Evolutionary conservation across 2,329 filamentous ascomycete species (phyloP).

Genomic region (Hymenoscyphus occultus): DNA sequence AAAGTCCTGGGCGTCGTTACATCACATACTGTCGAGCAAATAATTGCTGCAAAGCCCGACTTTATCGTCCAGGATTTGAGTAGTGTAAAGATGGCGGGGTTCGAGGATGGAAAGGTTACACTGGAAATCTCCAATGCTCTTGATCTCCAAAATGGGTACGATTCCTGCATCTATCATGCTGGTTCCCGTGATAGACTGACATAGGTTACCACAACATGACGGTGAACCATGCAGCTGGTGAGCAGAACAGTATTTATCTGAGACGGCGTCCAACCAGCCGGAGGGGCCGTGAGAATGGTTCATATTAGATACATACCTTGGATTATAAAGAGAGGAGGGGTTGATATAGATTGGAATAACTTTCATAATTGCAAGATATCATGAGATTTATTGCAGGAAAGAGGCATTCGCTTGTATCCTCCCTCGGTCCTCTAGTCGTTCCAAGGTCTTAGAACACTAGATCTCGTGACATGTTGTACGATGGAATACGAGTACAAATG

Average conservation of each 20-base stretch:
- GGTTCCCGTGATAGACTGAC: neutral
- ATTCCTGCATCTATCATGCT: neutral
- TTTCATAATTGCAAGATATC: neutral
- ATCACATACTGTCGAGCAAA: slow-evolving; percentile 58
- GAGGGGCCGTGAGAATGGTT: neutral
- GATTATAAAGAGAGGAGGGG: neutral
- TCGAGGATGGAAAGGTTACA: slow-evolving; percentile 40
- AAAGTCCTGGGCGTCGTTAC: slow-evolving; percentile 65
- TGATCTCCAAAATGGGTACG: slow-evolving; percentile 15
- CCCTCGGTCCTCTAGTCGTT: neutral
- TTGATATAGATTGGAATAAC: neutral
- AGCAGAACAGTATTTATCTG: neutral
- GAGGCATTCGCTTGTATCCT: neutral
- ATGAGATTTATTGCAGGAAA: neutral
- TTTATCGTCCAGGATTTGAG: slow-evolving; percentile 66
- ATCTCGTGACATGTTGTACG: neutral
- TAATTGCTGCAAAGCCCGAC: slow-evolving; percentile 62
- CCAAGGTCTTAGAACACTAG: neutral
- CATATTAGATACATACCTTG: neutral
- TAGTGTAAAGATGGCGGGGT: slow-evolving; percentile 53
- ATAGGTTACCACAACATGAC: neutral
- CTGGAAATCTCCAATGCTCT: slow-evolving; percentile 33
- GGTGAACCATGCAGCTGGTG: neutral
- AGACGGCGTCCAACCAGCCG: neutral
- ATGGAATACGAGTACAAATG: neutral